A percentile compares a stretch with the other conserved stretches of the same genome.
These are phyloP conservation scores for Calonectria hawksworthii DNA, from an alignment of 2,329 filamentous ascomycete species.

Conservation along the genomic window DNA sequence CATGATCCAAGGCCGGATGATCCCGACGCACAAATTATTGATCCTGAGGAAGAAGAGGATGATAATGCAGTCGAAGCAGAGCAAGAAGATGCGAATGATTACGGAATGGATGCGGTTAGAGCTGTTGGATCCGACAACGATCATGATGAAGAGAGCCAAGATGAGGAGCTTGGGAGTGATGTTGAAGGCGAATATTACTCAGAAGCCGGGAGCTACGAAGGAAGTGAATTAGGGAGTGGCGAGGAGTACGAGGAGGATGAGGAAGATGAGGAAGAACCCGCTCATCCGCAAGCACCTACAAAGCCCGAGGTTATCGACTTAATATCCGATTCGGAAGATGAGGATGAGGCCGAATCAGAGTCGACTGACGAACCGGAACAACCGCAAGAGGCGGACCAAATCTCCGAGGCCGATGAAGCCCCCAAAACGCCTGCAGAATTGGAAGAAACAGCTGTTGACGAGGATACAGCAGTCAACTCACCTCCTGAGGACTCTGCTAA, in stretches of 20 bases:
- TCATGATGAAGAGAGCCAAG: constrained; percentile 31
- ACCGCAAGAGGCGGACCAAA: background rate
- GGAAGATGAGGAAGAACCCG: constrained; percentile 44
- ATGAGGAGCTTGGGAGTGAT: constrained; percentile 48
- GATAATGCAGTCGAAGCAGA: constrained; percentile 40
- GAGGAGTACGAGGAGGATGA: constrained; percentile 42
- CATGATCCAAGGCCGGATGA: constrained; percentile 46
- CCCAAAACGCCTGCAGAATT: background rate
- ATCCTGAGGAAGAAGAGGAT: constrained; percentile 47
- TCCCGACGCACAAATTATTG: constrained; percentile 38
- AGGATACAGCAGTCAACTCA: background rate
- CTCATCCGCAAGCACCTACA: constrained; percentile 36
- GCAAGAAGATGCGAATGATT: constrained; percentile 45
- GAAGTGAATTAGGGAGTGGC: constrained; percentile 38
- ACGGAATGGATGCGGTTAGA: constrained; percentile 26
- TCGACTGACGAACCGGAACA: constrained; percentile 6
- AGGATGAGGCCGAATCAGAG: constrained; percentile 48
- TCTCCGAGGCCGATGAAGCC: background rate
- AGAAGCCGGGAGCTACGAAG: constrained; percentile 45
- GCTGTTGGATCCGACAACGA: constrained; percentile 26
- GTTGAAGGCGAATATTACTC: constrained; percentile 45
- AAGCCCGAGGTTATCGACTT: constrained; percentile 62
- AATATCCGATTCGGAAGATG: constrained; percentile 62
- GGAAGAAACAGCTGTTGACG: background rate
- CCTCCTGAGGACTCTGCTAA: background rate